Evolutionary conservation across 1,284 basidiomycete genomes (phyloP), one percentile per base, ranked within the genome.

Genomic region (Ganoderma multipileum): DNA sequence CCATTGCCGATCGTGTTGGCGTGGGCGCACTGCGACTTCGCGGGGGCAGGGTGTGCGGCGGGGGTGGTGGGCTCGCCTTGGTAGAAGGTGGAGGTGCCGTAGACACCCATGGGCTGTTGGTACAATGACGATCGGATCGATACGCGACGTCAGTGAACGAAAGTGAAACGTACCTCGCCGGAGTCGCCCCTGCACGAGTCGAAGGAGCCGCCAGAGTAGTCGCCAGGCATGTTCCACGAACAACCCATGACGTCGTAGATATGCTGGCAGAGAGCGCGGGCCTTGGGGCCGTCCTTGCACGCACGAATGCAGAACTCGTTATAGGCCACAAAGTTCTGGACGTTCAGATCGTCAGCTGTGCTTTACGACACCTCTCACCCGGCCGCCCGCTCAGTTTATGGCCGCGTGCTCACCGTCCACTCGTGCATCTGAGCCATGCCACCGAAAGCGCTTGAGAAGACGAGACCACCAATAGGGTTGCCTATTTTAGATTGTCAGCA

Each of bases 251-350:
- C 80, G 71, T 92, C 90, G 79, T 90, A 89, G 71, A 91, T 89
- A 74, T 91, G 86, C 68, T 92, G 80, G 77, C 93, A 95, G 75
- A 87, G 83, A 0, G 79, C 79, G 0, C 89, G 84, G 9, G 92
- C 89, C 39, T 81, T 80, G 1, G 85, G 82, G 20, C 87, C 90
- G 55, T 84, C 84, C 66, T 85, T 88, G 79, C 93, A 95, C 7
- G 87, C 92, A 68, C 92, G 86, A 82, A 95, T 86, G 79, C 92
- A 94, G 81, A 94, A 95, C 72, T 87, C 78, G 54, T 81, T 79
- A 72, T 81, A 82, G 3, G 87, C 85, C 64, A 92, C 81, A 75
- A 89, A 91, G 77, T 89, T 89, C 83, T 84, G 39, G 44, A 60
- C 2, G 23, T 16, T 38, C 23, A 18, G 28, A 26, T 9, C n/a